Base-by-base conservation (phyloP, 495 filamentous ascomycete species). In the Evernia prunastri region DNA sequence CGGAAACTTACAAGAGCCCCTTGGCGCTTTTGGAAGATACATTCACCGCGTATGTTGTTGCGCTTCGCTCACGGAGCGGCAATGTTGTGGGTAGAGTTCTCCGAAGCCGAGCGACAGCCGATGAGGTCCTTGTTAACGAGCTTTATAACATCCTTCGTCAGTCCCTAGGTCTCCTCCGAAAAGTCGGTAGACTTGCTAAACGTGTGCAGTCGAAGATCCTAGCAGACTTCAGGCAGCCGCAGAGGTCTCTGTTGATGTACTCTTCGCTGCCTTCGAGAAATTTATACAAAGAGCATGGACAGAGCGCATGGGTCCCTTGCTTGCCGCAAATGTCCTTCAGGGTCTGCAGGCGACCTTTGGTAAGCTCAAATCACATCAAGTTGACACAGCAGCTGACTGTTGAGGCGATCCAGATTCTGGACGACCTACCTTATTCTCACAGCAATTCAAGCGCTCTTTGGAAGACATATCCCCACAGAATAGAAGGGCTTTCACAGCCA, bases 261-360 rank as follows among this genome's bases (percentile, higher is more conserved):
- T 97, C 13, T 96, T 97, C 68, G 87, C 87, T 23, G 90, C 93
- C 2, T 98, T 98, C 70, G 92, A 96, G 69, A 96, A 94, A 64
- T 98, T 97, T 66, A 80, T 97, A 70, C 85, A 84, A 63, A 87
- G 89, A 63, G 91, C 91, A 36, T 98, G 94, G 94, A 85, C 80
- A 60, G 86, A 91, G 57, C 87, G 89, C 66, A 92, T 97, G 80
- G 95, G 95, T 0, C 83, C 89, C 4, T 80, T 97, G 42, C 81
- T 97, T 64, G 80, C 86, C 4, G 72, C 80, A 37, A 76, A 86
- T 31, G 80, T 82, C 20, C 75, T 96, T 35, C 82, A 85, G 58
- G 78, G 80, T 17, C 78, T 98, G 29, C 91, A 92, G 69, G 79
- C 80, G 79, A 86, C 70, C 84, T 88, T 63, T 85, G 49, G 49